These are phyloP conservation scores for Fusarium haematococcum DNA, from an alignment of 2,329 filamentous ascomycete genomes.

Conservation along the genomic window DNA sequence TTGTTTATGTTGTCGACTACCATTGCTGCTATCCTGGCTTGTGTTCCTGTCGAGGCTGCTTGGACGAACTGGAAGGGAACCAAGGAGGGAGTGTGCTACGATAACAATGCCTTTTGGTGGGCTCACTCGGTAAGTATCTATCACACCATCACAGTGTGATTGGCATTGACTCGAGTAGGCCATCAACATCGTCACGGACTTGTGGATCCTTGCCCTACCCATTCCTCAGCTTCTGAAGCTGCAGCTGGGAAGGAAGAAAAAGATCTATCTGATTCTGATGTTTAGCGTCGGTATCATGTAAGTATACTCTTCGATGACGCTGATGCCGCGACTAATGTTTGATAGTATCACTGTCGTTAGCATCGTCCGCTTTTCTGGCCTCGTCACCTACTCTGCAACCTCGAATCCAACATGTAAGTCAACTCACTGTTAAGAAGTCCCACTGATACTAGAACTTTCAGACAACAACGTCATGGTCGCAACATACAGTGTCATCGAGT, in stretches of 20 bases:
- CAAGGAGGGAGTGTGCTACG: neutral
- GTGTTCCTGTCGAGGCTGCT: neutral
- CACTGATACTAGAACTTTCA: neutral
- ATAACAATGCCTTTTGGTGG: conserved; percentile 1
- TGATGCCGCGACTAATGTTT: neutral
- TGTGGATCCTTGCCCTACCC: neutral
- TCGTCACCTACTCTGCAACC: neutral
- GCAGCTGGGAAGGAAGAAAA: neutral
- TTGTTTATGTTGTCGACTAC: neutral
- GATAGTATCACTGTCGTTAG: neutral
- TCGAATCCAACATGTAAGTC: neutral
- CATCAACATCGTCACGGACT: neutral
- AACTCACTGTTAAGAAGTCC: rapidly evolving
- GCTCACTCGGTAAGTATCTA: neutral
- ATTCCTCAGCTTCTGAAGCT: neutral
- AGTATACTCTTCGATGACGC: neutral
- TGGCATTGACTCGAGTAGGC: neutral
- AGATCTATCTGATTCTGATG: neutral
- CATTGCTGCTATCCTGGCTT: neutral
- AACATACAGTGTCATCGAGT: conserved; percentile 6
- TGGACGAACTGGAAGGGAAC: neutral
- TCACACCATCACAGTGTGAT: no score
- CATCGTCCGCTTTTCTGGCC: conserved; percentile 1
- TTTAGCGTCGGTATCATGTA: neutral
- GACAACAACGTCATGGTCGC: conserved; percentile 11